These are phyloP conservation scores for Phytopythium kandeliae DNA, from an alignment of 352 stramenopile species.

Conservation along the genomic window DNA sequence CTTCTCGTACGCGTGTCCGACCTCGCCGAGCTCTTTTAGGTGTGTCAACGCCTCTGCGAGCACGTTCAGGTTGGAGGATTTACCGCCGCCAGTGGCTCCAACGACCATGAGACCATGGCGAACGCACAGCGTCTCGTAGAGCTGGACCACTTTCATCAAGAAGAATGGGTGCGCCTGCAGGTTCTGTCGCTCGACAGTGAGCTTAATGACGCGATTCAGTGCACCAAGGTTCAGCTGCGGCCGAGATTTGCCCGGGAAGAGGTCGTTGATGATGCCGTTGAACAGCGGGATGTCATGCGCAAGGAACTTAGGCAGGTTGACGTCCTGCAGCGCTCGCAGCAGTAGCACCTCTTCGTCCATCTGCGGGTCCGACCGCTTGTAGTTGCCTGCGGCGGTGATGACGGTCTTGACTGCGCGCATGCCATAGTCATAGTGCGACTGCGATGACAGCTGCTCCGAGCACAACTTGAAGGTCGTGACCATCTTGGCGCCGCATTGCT, in stretches of 20 bases:
- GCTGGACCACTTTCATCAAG: conserved; percentile 92
- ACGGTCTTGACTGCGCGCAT: conserved; percentile 90
- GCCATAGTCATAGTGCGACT: conserved; percentile 90
- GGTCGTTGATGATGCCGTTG: conserved; percentile 93
- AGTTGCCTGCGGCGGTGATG: conserved; percentile 82
- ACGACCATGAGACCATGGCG: conserved; percentile 96
- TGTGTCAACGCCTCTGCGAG: conserved; percentile 88
- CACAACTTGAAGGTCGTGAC: conserved; percentile 88
- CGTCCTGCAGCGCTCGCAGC: conserved; percentile 92
- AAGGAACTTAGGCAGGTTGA: conserved; percentile 95
- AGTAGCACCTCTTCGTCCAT: conserved; percentile 93
- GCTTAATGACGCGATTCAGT: conserved; percentile 88
- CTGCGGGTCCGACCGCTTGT: conserved; percentile 90
- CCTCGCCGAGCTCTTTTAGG: conserved; percentile 66
- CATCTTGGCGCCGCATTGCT: conserved; percentile 68
- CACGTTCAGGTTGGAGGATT: conserved; percentile 88
- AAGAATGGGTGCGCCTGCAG: conserved; percentile 91
- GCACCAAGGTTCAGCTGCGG: conserved; percentile 83
- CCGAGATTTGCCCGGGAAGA: conserved; percentile 91
- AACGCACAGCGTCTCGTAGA: conserved; percentile 94
- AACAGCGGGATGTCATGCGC: conserved; percentile 94
- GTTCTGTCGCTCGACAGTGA: conserved; percentile 74
- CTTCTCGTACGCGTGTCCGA: conserved; percentile 87
- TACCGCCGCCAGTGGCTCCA: conserved; percentile 86
- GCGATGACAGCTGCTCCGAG: conserved; percentile 85